Conservation (phyloP, 139 green algal species). For the Chlamydomonas asymmetrica region DNA sequence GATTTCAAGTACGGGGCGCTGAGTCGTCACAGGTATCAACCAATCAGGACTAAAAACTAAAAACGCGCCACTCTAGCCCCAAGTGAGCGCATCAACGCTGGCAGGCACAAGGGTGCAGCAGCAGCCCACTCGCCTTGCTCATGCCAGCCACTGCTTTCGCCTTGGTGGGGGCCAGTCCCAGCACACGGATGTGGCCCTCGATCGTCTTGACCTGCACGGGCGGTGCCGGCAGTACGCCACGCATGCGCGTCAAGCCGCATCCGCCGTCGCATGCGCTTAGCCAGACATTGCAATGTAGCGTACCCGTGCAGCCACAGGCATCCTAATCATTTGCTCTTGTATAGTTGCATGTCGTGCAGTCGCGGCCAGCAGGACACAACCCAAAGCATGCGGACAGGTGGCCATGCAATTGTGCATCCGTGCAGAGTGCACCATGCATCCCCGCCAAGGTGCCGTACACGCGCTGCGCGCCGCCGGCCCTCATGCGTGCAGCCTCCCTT, state of each 20-base stretch:
- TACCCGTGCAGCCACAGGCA: not conserved
- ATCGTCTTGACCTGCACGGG: slow-evolving; percentile 45
- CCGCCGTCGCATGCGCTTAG: not conserved
- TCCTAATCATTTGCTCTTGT: not conserved
- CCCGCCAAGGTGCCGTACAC: no score
- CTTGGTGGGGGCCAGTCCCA: slow-evolving; percentile 89
- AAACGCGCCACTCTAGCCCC: no score
- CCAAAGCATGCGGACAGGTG: not conserved
- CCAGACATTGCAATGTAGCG: not conserved
- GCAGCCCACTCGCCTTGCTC: slow-evolving; percentile 62
- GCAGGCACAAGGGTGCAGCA: no score
- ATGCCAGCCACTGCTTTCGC: slow-evolving; percentile 74
- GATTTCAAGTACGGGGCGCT: no score
- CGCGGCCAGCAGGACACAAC: not conserved
- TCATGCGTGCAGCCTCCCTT: no score
- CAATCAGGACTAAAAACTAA: no score
- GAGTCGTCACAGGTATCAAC: no score
- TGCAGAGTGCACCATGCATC: no score
- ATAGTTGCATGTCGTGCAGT: not conserved
- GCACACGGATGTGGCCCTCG: slow-evolving; percentile 61
- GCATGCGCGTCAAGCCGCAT: no score
- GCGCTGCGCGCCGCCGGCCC: no score
- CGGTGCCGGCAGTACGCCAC: no score
- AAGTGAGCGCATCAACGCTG: no score
- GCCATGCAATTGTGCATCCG: not conserved